Conservation (phyloP, 305 asterid species). For the Fraxinus nigra region DNA sequence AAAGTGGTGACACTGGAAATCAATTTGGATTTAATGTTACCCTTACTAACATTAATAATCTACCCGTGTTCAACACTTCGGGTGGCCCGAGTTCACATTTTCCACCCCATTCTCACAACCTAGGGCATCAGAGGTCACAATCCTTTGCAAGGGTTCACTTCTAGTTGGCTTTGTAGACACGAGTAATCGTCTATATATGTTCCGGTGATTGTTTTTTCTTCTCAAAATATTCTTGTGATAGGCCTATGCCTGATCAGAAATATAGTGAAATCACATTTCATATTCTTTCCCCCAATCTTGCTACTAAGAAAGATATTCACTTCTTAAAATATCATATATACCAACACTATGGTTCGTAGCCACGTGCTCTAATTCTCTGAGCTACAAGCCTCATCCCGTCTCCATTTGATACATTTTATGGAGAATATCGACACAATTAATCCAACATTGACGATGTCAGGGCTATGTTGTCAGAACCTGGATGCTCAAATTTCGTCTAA, state of each 20-base stretch:
- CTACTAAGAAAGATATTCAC: no score
- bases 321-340: no score
- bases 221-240: slow-evolving; percentile 36
- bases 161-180: slow-evolving; percentile 57
- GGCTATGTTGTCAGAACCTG: slow-evolving; percentile 57
- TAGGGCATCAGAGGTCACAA: slow-evolving; percentile 61
- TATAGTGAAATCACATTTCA: no score
- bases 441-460: slow-evolving; percentile 38
- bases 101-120: slow-evolving; percentile 65
- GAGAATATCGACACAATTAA: slow-evolving; percentile 36
- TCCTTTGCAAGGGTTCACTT: slow-evolving; percentile 52
- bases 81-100: slow-evolving; percentile 65
- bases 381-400: no score
- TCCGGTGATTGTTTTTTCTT: slow-evolving; percentile 52
- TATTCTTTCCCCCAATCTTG: no score
- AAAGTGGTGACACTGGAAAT: slow-evolving; percentile 34
- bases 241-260: no score
- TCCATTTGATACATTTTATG: slow-evolving; percentile 36
- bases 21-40: slow-evolving; percentile 41
- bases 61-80: slow-evolving; percentile 59
- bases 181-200: slow-evolving; percentile 29
- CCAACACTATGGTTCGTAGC: no score
- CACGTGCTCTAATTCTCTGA: no score
- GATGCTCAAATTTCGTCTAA: slow-evolving; percentile 44
- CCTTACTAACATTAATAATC: slow-evolving; percentile 30